Conservation (phyloP, 495 filamentous ascomycete genomes). For the Penicillium chermesinum region DNA sequence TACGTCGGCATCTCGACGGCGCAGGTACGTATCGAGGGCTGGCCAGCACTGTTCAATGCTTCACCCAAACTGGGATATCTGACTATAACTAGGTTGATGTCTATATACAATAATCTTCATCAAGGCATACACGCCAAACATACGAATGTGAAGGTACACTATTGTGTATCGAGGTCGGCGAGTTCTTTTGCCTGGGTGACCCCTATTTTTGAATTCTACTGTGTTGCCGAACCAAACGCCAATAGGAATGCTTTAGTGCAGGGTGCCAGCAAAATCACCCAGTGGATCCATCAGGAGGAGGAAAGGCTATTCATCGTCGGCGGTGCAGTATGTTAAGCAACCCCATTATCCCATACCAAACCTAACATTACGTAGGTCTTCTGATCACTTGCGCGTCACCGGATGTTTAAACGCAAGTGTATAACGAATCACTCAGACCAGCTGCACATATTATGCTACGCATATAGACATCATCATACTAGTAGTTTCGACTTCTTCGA, state of each 20-base stretch:
- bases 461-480: not conserved
- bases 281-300: slow-evolving; percentile 88
- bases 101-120: slow-evolving; percentile 79
- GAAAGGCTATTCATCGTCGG: slow-evolving; percentile 93
- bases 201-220: slow-evolving; percentile 88
- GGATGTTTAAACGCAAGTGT: not conserved
- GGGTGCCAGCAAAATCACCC: slow-evolving; percentile 77
- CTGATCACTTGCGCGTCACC: slow-evolving; percentile 6
- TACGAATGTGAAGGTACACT: slow-evolving; percentile 77
- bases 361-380: slow-evolving; percentile 22
- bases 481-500: too few species aligned
- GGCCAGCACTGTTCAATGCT: not conserved
- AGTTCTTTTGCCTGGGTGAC: slow-evolving; percentile 87
- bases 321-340: slow-evolving; percentile 59
- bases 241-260: slow-evolving; percentile 75
- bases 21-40: slow-evolving; percentile 45
- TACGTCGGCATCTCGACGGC: slow-evolving; percentile 53
- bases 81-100: slow-evolving; percentile 55
- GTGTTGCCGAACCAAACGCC: slow-evolving; percentile 74
- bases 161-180: slow-evolving; percentile 65
- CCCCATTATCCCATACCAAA: not conserved
- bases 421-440: not conserved
- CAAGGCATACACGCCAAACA: slow-evolving; percentile 77
- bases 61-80: not conserved
- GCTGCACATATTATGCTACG: not conserved